Percentiles rank a stretch among this genome's conserved stretches.
phyloP scores from a whole-genome alignment of 1,139 yeast genomes.

The Scheffersomyces illinoinensis region DNA sequence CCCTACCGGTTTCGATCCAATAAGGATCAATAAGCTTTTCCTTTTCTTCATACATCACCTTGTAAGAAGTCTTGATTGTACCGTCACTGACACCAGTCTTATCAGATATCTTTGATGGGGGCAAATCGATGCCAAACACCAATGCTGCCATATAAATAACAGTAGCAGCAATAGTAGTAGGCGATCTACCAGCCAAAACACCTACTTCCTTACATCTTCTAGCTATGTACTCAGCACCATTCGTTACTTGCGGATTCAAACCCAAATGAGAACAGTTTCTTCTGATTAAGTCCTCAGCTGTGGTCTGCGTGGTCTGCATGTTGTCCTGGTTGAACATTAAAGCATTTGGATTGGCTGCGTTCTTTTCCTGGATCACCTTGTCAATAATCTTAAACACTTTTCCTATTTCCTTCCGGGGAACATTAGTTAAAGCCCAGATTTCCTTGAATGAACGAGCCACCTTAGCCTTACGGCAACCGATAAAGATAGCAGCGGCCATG shows the following conservation, averaged over 20 bases:
- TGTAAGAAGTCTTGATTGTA: slow-evolving; percentile 90
- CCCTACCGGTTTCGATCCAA: slow-evolving; percentile 75
- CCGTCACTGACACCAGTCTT: slow-evolving; percentile 98
- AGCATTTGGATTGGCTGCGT: slow-evolving; percentile 44
- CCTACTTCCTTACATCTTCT: slow-evolving; percentile 88
- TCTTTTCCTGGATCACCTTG: slow-evolving; percentile 70
- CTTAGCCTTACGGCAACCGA: slow-evolving; percentile 92
- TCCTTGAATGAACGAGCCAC: slow-evolving; percentile 96
- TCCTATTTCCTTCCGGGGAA: slow-evolving; percentile 93
- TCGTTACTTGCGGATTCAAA: slow-evolving; percentile 77
- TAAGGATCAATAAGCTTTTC: slow-evolving; percentile 77
- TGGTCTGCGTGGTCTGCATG: slow-evolving; percentile 83
- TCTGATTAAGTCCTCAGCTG: slow-evolving; percentile 92
- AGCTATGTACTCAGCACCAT: slow-evolving; percentile 93
- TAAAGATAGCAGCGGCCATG: slow-evolving; percentile 94
- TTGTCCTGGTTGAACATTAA: slow-evolving; percentile 49
- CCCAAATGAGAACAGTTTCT: slow-evolving; percentile 97
- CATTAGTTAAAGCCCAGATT: slow-evolving; percentile 92
- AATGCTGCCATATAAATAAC: slow-evolving; percentile 92
- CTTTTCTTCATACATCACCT: slow-evolving; percentile 72
- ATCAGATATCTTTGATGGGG: slow-evolving; percentile 84
- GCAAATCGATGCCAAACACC: slow-evolving; percentile 67
- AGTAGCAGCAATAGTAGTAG: slow-evolving; percentile 96
- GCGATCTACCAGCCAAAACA: slow-evolving; percentile 94
- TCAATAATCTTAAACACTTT: slow-evolving; percentile 82